Percentiles rank a stretch among this genome's conserved stretches.
Evolutionary conservation across 129 eudicot species (phyloP).

Genomic region (Flaveria linearis): DNA sequence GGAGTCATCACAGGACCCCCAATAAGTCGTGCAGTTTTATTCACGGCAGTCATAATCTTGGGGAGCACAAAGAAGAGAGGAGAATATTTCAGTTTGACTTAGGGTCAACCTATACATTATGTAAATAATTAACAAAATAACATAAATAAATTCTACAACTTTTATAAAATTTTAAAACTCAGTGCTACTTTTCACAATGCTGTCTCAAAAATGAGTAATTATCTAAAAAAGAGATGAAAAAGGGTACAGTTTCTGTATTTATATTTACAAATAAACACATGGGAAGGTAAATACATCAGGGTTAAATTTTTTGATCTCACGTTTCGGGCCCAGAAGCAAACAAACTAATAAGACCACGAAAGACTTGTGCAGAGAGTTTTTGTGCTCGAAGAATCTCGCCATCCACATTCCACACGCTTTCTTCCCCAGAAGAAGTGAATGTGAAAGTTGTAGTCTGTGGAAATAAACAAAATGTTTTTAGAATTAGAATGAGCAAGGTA

Average conservation of each 20-base stretch:
- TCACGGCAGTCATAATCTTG: slow-evolving; percentile 21
- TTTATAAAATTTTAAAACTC: not conserved
- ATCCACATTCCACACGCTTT: slow-evolving; percentile 93
- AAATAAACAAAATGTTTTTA: slow-evolving; percentile 14
- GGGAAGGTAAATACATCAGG: slow-evolving; percentile 1
- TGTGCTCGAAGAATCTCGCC: slow-evolving; percentile 88
- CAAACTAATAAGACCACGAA: slow-evolving; percentile 81
- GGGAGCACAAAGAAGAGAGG: slow-evolving; percentile 7
- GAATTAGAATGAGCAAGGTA: not conserved
- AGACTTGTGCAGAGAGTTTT: slow-evolving; percentile 92
- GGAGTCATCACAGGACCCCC: slow-evolving; percentile 25
- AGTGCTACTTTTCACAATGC: slow-evolving; percentile 6
- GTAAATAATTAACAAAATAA: not conserved
- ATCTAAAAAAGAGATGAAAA: not conserved
- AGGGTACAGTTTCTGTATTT: slow-evolving; percentile 1
- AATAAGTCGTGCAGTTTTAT: slow-evolving; percentile 20
- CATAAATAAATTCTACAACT: not conserved
- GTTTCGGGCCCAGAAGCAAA: slow-evolving; percentile 90
- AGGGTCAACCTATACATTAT: slow-evolving; percentile 21
- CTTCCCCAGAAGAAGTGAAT: slow-evolving; percentile 79
- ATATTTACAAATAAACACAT: slow-evolving; percentile 25
- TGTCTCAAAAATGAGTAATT: slow-evolving; percentile 16
- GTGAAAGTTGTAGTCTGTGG: slow-evolving; percentile 83
- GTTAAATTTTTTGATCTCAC: slow-evolving; percentile 20
- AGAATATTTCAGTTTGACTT: slow-evolving; percentile 26